Evolutionary conservation across 495 filamentous ascomycete genomes (phyloP).

Genomic region (Neurospora sublineolata): DNA sequence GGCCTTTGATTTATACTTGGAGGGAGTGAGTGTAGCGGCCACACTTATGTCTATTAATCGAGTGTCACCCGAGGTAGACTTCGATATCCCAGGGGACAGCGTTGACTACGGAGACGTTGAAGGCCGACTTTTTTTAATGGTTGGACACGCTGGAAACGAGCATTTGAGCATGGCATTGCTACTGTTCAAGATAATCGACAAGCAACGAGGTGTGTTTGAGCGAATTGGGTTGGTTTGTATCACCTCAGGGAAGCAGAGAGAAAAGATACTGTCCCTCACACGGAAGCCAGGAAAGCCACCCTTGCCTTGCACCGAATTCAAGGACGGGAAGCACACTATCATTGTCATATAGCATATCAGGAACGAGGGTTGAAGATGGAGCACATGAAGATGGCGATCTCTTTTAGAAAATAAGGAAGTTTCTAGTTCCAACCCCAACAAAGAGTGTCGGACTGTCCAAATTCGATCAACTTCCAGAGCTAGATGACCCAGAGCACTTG

Average conservation of each 20-base stretch:
- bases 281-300: background rate
- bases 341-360: background rate
- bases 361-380: background rate
- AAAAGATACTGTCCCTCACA: background rate
- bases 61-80: background rate
- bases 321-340: background rate
- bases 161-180: fast-evolving
- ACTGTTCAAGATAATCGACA: background rate
- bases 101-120: background rate
- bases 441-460: background rate
- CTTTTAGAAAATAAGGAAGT: too few species aligned
- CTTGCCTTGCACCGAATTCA: background rate
- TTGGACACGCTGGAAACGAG: background rate
- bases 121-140: background rate
- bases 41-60: fast-evolving
- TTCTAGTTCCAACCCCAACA: background rate
- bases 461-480: background rate
- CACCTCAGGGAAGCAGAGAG: background rate
- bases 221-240: background rate
- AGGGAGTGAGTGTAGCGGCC: background rate
- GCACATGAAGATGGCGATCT: background rate
- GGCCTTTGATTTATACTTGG: background rate
- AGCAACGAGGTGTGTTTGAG: background rate
- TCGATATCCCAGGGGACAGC: background rate
- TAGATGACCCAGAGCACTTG: background rate